Evolutionary conservation across 495 filamentous ascomycete genomes (phyloP), one percentile per base, ranked within the genome.

Genomic region (Glutinoglossum americanum): DNA sequence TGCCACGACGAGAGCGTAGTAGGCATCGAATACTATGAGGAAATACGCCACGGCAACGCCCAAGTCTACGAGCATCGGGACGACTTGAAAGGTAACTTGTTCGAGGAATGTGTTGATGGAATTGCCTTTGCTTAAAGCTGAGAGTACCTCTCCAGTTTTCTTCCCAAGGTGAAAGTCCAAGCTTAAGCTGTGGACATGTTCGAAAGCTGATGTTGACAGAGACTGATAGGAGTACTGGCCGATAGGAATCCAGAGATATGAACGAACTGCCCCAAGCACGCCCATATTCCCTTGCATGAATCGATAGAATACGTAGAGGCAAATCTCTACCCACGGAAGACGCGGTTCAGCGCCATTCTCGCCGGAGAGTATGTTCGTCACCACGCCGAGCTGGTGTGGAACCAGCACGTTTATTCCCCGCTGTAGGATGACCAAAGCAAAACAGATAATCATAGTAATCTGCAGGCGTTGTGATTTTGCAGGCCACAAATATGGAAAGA

Each of bases 101-200:
- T 96, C 90, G 41, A 98, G 75, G 70, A 98, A 98, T 2, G 83
- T 88, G 64, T 98, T 97, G 73, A 98, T 95, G 1, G 92, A 85
- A 60, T 81, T 87, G 56, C 92, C 92, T 65, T 97, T 97, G 70
- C 89, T 94, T 57, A 98, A 72, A 0, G 92, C 92, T 23, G 88
- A 94, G 27, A 96, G 72, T 17, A 98, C 89, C 68, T 98, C 92
- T 26, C 92, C 92, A 0, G 92, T 97, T 68, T 89, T 88, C 71
- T 98, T 98, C 47, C 88, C 85, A 11, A 96, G 77, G 68, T 98
- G 92, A 64, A 98, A 98, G 65, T 97, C 92, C 62, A 96, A 73
- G 68, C 89, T 95, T 17, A 98, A 79, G 39, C 82, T 80, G 68
- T 97, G 92, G 19, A 98, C 92, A 65, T 98, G 92, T 67, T 97